These are phyloP conservation scores for Actinidia polygama DNA, from an alignment of 179 eudicot species.

Conservation along the genomic window DNA sequence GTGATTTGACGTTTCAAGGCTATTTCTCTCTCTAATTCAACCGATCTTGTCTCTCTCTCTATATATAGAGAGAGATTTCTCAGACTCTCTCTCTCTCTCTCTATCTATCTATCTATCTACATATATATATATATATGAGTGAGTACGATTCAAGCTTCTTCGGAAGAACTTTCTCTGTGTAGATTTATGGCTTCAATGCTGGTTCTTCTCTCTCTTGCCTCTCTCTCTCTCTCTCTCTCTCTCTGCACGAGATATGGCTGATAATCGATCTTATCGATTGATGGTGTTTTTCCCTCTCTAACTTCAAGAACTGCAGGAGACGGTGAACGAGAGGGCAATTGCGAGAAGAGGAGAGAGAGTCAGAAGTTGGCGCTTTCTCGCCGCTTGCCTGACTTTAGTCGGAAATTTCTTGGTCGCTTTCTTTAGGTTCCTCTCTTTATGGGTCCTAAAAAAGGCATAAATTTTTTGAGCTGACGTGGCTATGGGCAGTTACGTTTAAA, in stretches of 20 bases:
- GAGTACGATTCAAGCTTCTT: too few relatives aligned
- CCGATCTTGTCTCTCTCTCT: not conserved
- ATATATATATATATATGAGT: not conserved
- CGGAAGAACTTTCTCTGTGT: not conserved
- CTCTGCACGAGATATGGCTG: not conserved
- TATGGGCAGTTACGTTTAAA: not conserved
- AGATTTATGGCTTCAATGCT: not conserved
- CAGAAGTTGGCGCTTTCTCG: not conserved
- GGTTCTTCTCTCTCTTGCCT: not conserved
- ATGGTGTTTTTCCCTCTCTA: slow-evolving; percentile 8
- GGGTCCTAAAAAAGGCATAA: not conserved
- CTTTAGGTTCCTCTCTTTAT: not conserved
- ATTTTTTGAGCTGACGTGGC: not conserved
- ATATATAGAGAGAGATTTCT: too few relatives aligned
- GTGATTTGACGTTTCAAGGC: too few relatives aligned
- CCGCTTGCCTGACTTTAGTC: not conserved
- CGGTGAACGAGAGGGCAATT: not conserved
- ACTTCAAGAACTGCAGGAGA: slow-evolving; percentile 14
- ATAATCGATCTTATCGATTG: too few relatives aligned
- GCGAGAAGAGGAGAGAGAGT: not conserved
- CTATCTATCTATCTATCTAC: too few relatives aligned
- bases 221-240: too few relatives aligned
- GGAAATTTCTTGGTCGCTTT: not conserved
- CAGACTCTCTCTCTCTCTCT: too few relatives aligned
- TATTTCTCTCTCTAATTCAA: not conserved